phyloP scores from a whole-genome alignment of 2,329 filamentous ascomycete genomes.

The Neurospora sp. region DNA sequence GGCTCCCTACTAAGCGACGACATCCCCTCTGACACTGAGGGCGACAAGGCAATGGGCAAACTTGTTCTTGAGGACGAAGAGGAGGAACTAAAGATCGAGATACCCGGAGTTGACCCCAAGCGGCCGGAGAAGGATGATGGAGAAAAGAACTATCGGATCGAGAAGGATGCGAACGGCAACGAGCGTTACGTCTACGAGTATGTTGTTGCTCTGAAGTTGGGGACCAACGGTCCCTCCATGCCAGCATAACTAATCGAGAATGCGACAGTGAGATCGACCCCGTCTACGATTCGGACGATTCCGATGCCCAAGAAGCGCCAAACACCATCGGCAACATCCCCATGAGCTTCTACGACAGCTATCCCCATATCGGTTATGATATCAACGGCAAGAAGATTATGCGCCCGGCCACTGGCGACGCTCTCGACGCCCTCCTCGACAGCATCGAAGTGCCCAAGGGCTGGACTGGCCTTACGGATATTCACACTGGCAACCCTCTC shows the following conservation, averaged over 20 bases:
- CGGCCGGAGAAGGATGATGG: constrained; percentile 27
- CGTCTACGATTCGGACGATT: constrained; percentile 92
- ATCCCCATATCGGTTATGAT: constrained; percentile 96
- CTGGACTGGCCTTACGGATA: constrained; percentile 93
- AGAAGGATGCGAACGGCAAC: constrained; percentile 82
- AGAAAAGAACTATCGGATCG: constrained; percentile 41
- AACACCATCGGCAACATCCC: constrained; percentile 97
- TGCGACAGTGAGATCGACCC: constrained; percentile 64
- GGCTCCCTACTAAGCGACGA: constrained; percentile 31
- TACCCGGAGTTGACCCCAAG: constrained; percentile 23
- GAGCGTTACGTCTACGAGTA: constrained; percentile 75
- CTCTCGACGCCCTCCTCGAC: constrained; percentile 84
- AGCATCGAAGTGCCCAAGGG: constrained; percentile 96
- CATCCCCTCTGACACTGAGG: constrained; percentile 30
- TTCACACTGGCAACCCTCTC: constrained; percentile 84
- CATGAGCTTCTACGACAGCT: constrained; percentile 82
- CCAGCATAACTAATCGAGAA: constrained; percentile 4
- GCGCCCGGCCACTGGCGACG: constrained; percentile 87
- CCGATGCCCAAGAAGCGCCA: constrained; percentile 63
- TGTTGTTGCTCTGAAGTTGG: background rate
- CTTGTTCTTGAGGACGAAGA: constrained; percentile 20
- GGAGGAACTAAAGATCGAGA: constrained; percentile 20
- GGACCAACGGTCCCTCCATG: background rate
- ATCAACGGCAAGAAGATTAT: constrained; percentile 98
- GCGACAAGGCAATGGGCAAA: constrained; percentile 26